Evolutionary conservation across 805 yeast species (phyloP), one percentile per base, ranked within the genome.

Genomic region (Candida adriatica): DNA sequence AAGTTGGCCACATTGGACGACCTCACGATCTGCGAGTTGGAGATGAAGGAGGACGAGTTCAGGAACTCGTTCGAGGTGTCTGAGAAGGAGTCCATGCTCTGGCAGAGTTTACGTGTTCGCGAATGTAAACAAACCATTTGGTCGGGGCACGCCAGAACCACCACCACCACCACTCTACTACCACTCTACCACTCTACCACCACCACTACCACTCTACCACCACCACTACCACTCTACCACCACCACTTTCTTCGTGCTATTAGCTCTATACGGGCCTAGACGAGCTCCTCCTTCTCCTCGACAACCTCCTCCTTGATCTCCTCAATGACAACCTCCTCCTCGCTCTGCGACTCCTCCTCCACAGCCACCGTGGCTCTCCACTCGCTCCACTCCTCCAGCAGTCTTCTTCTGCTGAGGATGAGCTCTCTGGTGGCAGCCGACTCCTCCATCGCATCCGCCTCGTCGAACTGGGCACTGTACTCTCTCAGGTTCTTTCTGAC

Each of bases 361-460:
- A 53, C 48, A 30, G 69, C 73, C 37, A 66, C 68, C 27, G 68
- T 73, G 34, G 59, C 64, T 68, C 96, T 76, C 78, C 85, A 92
- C 24, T 68, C 58, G 48, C 61, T 70, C 99, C 99, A 92, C 56
- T 83, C 87, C 54, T 79, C 79, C 55, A 87, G 70, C 54, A 79
- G 65, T 49, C 71, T 70, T 66, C 92, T 82, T 61, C 96, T 86
- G 53, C 64, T 73, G 66, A 85, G 70, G 58, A 87, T 87, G 44
- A 86, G 69, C 56, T 87, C 96, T 67, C 92, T 79, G 47, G 84
- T 73, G 50, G 94, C 95, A 50, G 87, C 81, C 51, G 84, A 81
- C 38, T 92, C 94, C 62, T 87, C 96, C 90, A 86, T 88, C 29
- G 90, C 90, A 64, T 92, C 99, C 42, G 72, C 68, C 63, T 87